Percentiles rank a stretch among this genome's conserved stretches.
Conservation (phyloP, 2,329 filamentous ascomycete genomes). For the Trichoderma harzianum region DNA sequence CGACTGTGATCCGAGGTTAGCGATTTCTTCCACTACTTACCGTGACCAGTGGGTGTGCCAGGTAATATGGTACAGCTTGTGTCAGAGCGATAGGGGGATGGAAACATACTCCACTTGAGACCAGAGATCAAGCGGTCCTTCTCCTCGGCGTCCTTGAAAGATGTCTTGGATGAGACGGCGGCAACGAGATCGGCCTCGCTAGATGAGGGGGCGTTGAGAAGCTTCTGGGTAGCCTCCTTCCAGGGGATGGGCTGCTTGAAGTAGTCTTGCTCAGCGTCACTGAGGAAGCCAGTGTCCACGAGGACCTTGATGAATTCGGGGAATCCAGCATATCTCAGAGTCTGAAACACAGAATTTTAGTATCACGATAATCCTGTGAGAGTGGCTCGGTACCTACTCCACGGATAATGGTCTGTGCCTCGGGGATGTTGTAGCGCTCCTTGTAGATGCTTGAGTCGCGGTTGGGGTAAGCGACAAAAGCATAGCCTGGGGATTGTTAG, state of each 20-base stretch:
- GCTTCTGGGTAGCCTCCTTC: constrained; percentile 79
- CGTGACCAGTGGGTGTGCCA: neutral
- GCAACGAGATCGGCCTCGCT: constrained; percentile 66
- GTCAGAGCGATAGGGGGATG: neutral
- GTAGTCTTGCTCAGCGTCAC: constrained; percentile 62
- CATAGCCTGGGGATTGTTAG: constrained; percentile 49
- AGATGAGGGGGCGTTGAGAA: constrained; percentile 66
- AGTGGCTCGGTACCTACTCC: neutral
- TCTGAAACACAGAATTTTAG: constrained; percentile 31
- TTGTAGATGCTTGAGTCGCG: constrained; percentile 83
- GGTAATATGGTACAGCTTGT: no score
- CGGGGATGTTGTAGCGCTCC: constrained; percentile 86
- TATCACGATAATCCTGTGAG: accelerated
- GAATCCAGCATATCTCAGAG: constrained; percentile 83
- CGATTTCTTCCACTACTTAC: neutral
- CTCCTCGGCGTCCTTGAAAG: constrained; percentile 66
- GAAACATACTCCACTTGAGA: constrained; percentile 56
- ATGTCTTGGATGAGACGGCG: constrained; percentile 72
- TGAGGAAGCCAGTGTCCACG: constrained; percentile 86
- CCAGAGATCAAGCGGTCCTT: constrained; percentile 58
- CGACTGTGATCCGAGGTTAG: constrained; percentile 33
- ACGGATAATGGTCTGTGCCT: constrained; percentile 83
- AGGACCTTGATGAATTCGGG: constrained; percentile 84
- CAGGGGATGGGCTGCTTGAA: constrained; percentile 68
- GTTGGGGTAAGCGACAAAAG: constrained; percentile 92